These are phyloP conservation scores for Chytriomyces hyalinus DNA, from an alignment of 192 early-diverging fungal species.

Conservation along the genomic window DNA sequence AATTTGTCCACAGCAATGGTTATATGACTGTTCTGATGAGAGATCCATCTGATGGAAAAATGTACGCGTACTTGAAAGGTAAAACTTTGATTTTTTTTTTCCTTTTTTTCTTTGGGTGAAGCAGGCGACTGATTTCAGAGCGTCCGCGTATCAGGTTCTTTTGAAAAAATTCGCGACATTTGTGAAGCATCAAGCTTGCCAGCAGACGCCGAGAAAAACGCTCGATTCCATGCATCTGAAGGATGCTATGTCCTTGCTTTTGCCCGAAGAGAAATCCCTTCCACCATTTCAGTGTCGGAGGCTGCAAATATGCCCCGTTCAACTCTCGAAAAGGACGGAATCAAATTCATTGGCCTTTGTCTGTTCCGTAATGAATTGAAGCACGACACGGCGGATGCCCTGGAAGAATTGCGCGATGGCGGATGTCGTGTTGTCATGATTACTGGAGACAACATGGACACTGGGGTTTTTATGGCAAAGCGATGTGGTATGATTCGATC, in stretches of 20 bases:
- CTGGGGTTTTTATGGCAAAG: constrained; percentile 73
- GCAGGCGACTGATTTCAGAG: no score
- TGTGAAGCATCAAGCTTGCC: constrained; percentile 55
- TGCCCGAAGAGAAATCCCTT: constrained; percentile 67
- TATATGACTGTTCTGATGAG: constrained; percentile 75
- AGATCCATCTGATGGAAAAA: constrained; percentile 53
- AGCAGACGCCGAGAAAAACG: constrained; percentile 57
- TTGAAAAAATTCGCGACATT: constrained; percentile 70
- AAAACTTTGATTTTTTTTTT: not conserved
- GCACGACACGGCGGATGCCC: constrained; percentile 68
- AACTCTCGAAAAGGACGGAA: constrained; percentile 62
- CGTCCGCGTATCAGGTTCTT: constrained; percentile 60
- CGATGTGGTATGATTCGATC: constrained; percentile 67
- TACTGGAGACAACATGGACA: constrained; percentile 80
- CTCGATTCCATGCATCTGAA: constrained; percentile 65
- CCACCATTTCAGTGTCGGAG: constrained; percentile 39
- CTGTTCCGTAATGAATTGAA: constrained; percentile 82
- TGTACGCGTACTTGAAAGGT: constrained; percentile 73
- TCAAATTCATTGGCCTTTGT: constrained; percentile 61
- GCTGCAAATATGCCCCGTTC: constrained; percentile 58
- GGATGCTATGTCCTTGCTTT: constrained; percentile 84
- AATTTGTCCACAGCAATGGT: constrained; percentile 57
- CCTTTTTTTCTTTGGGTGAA: no score
- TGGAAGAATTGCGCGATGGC: constrained; percentile 69
- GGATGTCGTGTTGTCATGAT: constrained; percentile 80